Conservation (phyloP, 768 basidiomycete species). For the Melanogaster broomeanus region DNA sequence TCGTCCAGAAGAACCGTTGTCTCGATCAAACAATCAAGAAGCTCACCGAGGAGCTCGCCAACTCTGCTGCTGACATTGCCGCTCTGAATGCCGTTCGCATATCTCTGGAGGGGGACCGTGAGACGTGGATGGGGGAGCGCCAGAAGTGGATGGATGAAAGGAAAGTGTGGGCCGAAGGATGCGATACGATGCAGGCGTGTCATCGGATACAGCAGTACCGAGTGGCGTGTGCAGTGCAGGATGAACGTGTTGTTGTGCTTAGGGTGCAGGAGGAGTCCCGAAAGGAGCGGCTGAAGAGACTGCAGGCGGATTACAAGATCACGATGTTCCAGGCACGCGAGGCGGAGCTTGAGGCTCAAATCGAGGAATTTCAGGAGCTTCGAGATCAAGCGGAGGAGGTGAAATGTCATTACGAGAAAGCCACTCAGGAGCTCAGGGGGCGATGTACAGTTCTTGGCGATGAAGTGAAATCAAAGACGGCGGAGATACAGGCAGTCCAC, state of each 20-base stretch:
- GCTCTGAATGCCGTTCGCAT: slow-evolving; percentile 43
- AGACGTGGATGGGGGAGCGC: slow-evolving; percentile 20
- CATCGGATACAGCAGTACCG: slow-evolving; percentile 68
- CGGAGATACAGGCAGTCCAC: slow-evolving; percentile 38
- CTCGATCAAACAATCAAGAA: slow-evolving; percentile 63
- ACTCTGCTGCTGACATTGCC: slow-evolving; percentile 26
- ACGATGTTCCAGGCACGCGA: slow-evolving; percentile 69
- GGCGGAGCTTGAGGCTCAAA: slow-evolving; percentile 53
- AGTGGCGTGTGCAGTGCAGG: slow-evolving; percentile 53
- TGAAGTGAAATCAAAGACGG: slow-evolving; percentile 41
- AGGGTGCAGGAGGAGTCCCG: slow-evolving; percentile 56
- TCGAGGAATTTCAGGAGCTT: slow-evolving; percentile 54
- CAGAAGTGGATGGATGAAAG: slow-evolving; percentile 55
- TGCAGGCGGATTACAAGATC: slow-evolving; percentile 68
- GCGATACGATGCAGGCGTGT: slow-evolving; percentile 60
- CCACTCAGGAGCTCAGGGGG: slow-evolving; percentile 29
- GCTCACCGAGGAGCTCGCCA: slow-evolving; percentile 50
- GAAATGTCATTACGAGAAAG: slow-evolving; percentile 25
- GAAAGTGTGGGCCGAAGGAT: slow-evolving; percentile 60
- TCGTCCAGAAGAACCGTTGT: slow-evolving; percentile 66
- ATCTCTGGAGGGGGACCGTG: slow-evolving; percentile 28
- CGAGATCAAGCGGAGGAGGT: slow-evolving; percentile 29
- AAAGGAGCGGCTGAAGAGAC: slow-evolving; percentile 55
- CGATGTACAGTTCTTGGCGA: slow-evolving; percentile 35
- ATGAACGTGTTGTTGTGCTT: slow-evolving; percentile 50